Base-by-base conservation (phyloP, 164 flowering plant species). In the Nymphaea colorata region DNA sequence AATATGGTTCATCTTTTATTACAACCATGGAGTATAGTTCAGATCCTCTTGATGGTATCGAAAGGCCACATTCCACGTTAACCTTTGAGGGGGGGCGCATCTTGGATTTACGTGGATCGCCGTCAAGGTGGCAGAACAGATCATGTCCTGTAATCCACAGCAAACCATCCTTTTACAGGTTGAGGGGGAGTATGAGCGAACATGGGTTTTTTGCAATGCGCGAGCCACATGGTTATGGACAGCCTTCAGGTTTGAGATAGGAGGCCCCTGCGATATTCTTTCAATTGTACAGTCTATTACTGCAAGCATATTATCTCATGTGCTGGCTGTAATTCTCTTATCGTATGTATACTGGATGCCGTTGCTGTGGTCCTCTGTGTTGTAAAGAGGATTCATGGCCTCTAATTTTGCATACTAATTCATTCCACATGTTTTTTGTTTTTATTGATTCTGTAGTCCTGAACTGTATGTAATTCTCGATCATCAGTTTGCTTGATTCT, bases 11-110 rank as follows among this genome's bases (percentile, higher is more conserved):
- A 53, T 89, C 57, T 15, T 5, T 51, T 15, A 51, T 85, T 77
- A 81, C 88, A 42, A 86, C 94, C 25, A 92, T 88, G 98, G 94
- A 93, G 10, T 87, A 89, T 64, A 84, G 90, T 70, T 91, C 96
- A 4, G 92, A 87, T 55, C 94, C 90, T 1, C 87, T 90, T 44
- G 94, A 84, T 3, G 89, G 80, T 6, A 63, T 76, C 64, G 97
- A 86, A 62, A 77, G 91, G 69, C 83, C 79, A 25, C 75, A 77
- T 67, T 85, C 91, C 18, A 71, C 82, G 59, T 83, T 88, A 36
- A 82, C 84, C 64, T 65, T 83, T 66, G 65, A 62, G 14, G 86
- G 83, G 44, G 87, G 14, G 3, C 14, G 3, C 14, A 51, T 51
- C 4, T 51, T 51, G 3, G 57, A 51, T 51, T 51, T 51, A 2